Conservation (phyloP, 305 asterid species). For the Fraxinus sp. region DNA sequence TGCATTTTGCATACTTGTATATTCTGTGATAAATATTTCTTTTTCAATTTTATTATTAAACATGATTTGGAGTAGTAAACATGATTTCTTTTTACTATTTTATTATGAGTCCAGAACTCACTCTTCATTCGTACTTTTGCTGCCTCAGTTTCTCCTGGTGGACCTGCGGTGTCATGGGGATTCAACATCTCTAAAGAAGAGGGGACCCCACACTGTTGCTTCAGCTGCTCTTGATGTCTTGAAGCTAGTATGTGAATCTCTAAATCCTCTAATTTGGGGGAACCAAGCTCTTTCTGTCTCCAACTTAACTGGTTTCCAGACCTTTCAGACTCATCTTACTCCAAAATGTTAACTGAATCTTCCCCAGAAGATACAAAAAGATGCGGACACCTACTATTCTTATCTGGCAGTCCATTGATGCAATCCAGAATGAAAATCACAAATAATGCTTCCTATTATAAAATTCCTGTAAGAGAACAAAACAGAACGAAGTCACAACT, state of each 20-base stretch:
- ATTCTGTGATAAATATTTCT: not conserved
- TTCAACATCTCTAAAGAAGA: conserved; percentile 75
- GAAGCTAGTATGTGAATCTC: conserved; percentile 67
- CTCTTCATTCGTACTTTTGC: conserved; percentile 27
- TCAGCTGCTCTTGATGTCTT: conserved; percentile 95
- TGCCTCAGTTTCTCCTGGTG: conserved; percentile 86
- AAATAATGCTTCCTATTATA: not conserved
- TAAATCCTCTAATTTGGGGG: conserved; percentile 11
- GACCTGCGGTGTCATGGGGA: conserved; percentile 99
- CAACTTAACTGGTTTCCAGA: not conserved
- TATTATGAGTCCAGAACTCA: conserved; percentile 28
- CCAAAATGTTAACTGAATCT: not conserved
- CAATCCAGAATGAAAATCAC: not conserved
- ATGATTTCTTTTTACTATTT: not conserved
- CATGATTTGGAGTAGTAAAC: not conserved
- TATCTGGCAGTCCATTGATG: not conserved
- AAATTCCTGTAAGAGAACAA: not conserved
- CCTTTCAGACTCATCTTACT: not conserved
- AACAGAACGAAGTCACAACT: not conserved
- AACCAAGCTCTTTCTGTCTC: not conserved
- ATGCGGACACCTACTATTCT: not conserved
- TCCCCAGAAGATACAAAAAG: not conserved
- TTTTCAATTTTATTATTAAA: not conserved
- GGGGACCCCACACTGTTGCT: conserved; percentile 80
- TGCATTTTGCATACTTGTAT: not conserved